A percentile compares a stretch with the other conserved stretches of the same genome.
phyloP scores from a whole-genome alignment of 1,284 basidiomycete species.

The Rugosomyces carneus region DNA sequence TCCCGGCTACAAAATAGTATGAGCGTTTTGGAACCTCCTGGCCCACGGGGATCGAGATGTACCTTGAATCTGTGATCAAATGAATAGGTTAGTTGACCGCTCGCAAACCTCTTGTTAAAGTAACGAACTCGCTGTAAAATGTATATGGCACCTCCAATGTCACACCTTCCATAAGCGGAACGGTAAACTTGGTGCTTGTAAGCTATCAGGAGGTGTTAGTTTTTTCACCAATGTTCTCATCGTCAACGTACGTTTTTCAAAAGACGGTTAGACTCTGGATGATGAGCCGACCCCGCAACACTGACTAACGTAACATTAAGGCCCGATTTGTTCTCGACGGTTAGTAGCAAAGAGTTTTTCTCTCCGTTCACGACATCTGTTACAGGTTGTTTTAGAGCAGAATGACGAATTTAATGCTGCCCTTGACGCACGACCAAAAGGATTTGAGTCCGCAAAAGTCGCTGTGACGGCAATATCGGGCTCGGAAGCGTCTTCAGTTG shows the following conservation, averaged over 20 bases:
- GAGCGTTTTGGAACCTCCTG: slow-evolving; percentile 6
- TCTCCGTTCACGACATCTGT: slow-evolving; percentile 85
- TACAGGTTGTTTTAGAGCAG: slow-evolving; percentile 16
- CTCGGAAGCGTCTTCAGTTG: slow-evolving; percentile 22
- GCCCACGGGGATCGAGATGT: slow-evolving; percentile 8
- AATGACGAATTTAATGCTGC: background rate
- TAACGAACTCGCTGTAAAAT: slow-evolving; percentile 80
- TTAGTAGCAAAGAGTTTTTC: slow-evolving; percentile 62
- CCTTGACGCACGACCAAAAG: slow-evolving; percentile 69
- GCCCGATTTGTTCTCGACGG: slow-evolving; percentile 72
- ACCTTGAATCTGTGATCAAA: slow-evolving; percentile 56
- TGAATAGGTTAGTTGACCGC: slow-evolving; percentile 15
- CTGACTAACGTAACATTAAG: slow-evolving; percentile 71
- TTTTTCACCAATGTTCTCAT: background rate
- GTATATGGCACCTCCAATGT: slow-evolving; percentile 70
- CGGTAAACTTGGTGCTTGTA: slow-evolving; percentile 54
- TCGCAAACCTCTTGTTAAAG: background rate
- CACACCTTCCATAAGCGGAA: slow-evolving; percentile 55
- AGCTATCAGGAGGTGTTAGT: slow-evolving; percentile 35
- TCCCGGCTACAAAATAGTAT: slow-evolving; percentile 47
- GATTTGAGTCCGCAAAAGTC: slow-evolving; percentile 71
- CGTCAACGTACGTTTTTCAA: slow-evolving; percentile 66
- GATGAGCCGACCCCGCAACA: slow-evolving; percentile 68
- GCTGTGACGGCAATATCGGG: slow-evolving; percentile 52
- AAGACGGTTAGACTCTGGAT: slow-evolving; percentile 59